Base-by-base conservation (phyloP, 495 filamentous ascomycete genomes). In the Aspergillus kassunensis region DNA sequence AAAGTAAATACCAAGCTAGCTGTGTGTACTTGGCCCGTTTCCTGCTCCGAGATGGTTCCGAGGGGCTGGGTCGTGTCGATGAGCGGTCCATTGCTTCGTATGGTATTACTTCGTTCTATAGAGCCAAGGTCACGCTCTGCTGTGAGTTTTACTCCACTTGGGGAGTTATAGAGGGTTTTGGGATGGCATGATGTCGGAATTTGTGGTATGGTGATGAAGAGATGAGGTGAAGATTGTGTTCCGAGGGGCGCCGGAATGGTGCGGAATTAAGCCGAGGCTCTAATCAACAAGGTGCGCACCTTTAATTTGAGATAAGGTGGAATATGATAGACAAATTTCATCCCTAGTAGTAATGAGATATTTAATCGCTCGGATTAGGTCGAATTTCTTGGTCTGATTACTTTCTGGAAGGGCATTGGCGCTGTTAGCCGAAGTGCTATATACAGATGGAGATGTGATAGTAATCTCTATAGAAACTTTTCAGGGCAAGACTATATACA, bases 21-120 rank as follows among this genome's bases (percentile, higher is more conserved):
- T 64, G 62, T 0, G 68, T 73, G 41, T 73, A 72, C 53, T 69
- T 70, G 29, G 67, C 68, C 36, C 69, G 59, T 57, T 71, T 71
- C 46, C 57, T 59, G 55, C 49, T 57, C 61, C 55, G 58, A 57
- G 55, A 54, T 16, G 34, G 56, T 54, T 61, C 61, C 58, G 53
- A 43, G 13, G 51, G 37, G 42, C 39, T 54, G 30, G 34, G 21
- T 20, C 41, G 39, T 24, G 42, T 50, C 6, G 48, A 43, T 8
- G 54, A 34, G 35, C 21, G 23, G 20, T 39, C 34, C 44, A 52
- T 41, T 47, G 52, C 54, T 2, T 20, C 20, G 20, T 39, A 25
- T 9, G 19, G 21, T 0, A 33, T 16, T 37, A 45, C 19, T 13
- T 15, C 43, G 16, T 15, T 10, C 3, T 23, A 23, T 33, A 21